These are phyloP conservation scores for Paraphysoderma sedebokerense DNA, from an alignment of 371 early-diverging fungal genomes.

Conservation along the genomic window DNA sequence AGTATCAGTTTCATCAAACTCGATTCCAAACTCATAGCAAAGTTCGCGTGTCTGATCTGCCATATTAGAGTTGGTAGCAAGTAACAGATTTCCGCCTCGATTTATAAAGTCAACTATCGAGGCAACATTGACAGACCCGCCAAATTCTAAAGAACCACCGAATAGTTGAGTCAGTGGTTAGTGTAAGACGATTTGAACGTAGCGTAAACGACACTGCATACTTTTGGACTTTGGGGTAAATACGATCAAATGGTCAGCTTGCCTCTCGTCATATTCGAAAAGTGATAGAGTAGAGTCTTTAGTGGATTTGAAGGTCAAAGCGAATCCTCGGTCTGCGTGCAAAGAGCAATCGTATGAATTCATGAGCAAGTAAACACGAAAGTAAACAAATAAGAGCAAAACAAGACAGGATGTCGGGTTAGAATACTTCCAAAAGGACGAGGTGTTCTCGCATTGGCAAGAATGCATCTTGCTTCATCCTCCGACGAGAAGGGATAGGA, in stretches of 20 bases:
- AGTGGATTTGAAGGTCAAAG: conserved; percentile 6
- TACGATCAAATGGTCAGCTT: conserved; percentile 19
- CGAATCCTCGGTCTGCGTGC: conserved; percentile 9
- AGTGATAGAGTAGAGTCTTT: conserved; percentile 8
- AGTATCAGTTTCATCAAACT: conserved; percentile 47
- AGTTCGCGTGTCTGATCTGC: conserved; percentile 58
- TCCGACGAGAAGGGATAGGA: too few relatives aligned
- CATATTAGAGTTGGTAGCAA: conserved; percentile 42
- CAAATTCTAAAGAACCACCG: background rate
- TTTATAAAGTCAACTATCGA: conserved; percentile 67
- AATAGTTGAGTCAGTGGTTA: too few relatives aligned
- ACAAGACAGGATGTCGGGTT: too few relatives aligned
- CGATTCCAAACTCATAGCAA: conserved; percentile 68
- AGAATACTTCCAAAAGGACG: too few relatives aligned
- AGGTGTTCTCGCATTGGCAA: too few relatives aligned
- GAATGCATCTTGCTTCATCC: too few relatives aligned
- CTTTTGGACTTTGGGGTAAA: conserved; percentile 38
- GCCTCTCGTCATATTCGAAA: conserved; percentile 22
- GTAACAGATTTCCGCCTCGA: conserved; percentile 76
- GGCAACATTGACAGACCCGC: background rate
- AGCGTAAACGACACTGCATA: too few relatives aligned
- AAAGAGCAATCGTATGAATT: background rate
- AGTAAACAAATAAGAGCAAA: too few relatives aligned
- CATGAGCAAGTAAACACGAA: too few relatives aligned
- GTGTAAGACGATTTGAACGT: too few relatives aligned